Percentiles rank a stretch among this genome's conserved stretches.
phyloP scores from a whole-genome alignment of 1,284 basidiomycete genomes.

The Papiliotrema fonsecae region DNA sequence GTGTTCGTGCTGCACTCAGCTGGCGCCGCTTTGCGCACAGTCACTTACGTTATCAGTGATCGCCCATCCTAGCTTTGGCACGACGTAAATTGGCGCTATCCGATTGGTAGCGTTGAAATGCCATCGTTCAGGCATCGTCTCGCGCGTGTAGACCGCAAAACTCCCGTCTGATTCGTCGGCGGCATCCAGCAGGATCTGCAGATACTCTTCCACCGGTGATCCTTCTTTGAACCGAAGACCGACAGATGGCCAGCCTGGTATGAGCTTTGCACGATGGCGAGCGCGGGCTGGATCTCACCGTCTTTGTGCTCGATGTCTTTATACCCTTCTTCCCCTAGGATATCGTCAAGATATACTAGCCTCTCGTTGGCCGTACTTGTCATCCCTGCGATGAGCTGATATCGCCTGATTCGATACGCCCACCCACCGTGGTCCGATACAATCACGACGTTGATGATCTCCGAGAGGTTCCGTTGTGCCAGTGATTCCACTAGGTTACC shows the following conservation, averaged over 20 bases:
- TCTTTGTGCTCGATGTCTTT: slow-evolving; percentile 64
- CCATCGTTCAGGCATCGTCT: slow-evolving; percentile 73
- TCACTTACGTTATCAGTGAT: slow-evolving; percentile 54
- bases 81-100: slow-evolving; percentile 80
- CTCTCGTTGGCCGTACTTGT: slow-evolving; percentile 71
- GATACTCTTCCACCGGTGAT: slow-evolving; percentile 58
- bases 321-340: slow-evolving; percentile 66
- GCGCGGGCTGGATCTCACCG: slow-evolving; percentile 48
- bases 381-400: slow-evolving; percentile 55
- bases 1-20: slow-evolving; percentile 34
- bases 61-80: slow-evolving; percentile 72
- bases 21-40: not conserved
- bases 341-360: slow-evolving; percentile 73
- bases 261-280: slow-evolving; percentile 6
- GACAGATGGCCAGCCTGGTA: slow-evolving; percentile 71
- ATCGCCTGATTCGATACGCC: not conserved
- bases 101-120: slow-evolving; percentile 67
- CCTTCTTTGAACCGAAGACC: slow-evolving; percentile 66
- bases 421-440: slow-evolving; percentile 73
- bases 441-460: slow-evolving; percentile 81
- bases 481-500: slow-evolving; percentile 61
- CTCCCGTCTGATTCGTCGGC: slow-evolving; percentile 54
- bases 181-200: slow-evolving; percentile 55
- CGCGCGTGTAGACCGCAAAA: slow-evolving; percentile 71
- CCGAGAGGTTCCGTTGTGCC: slow-evolving; percentile 65